These are phyloP conservation scores for Discostella pseudostelligera DNA, from an alignment of 108 stramenopile genomes.

Conservation along the genomic window DNA sequence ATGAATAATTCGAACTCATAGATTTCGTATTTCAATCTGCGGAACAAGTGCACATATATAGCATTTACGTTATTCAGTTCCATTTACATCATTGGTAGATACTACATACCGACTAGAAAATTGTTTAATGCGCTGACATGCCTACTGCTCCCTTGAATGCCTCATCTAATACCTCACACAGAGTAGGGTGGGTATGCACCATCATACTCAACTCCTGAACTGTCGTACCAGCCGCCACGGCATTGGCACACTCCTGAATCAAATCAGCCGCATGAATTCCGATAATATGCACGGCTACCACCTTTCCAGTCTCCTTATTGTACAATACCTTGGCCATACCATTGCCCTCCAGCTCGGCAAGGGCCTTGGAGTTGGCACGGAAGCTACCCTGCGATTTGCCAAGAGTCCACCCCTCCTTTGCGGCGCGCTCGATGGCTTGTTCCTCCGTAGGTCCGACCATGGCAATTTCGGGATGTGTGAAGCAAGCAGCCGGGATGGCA, in stretches of 20 bases:
- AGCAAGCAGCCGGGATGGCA: conserved; percentile 96
- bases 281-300: conserved; percentile 97
- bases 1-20: conserved; percentile 14
- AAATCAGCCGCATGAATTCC: conserved; percentile 98
- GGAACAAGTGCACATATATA: too few relatives aligned
- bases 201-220: conserved; percentile 97
- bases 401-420: conserved; percentile 92
- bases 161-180: conserved; percentile 97
- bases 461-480: conserved; percentile 98
- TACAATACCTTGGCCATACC: conserved; percentile 98
- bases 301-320: conserved; percentile 96
- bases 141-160: conserved; percentile 99
- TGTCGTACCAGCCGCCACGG: conserved; percentile 95
- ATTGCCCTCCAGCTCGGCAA: conserved; percentile 97
- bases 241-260: conserved; percentile 99
- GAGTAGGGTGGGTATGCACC: conserved; percentile 98
- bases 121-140: conserved; percentile 88
- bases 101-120: too few relatives aligned
- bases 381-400: conserved; percentile 93
- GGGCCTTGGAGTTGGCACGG: conserved; percentile 98
- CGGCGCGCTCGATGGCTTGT: conserved; percentile 89
- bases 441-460: conserved; percentile 98
- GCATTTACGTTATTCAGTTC: too few relatives aligned
- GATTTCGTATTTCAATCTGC: too few relatives aligned
- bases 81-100: too few relatives aligned